A percentile compares a stretch with the other conserved stretches of the same genome.
Conservation (phyloP, 2,329 filamentous ascomycete genomes). For the Exophiala alcalophila region DNA sequence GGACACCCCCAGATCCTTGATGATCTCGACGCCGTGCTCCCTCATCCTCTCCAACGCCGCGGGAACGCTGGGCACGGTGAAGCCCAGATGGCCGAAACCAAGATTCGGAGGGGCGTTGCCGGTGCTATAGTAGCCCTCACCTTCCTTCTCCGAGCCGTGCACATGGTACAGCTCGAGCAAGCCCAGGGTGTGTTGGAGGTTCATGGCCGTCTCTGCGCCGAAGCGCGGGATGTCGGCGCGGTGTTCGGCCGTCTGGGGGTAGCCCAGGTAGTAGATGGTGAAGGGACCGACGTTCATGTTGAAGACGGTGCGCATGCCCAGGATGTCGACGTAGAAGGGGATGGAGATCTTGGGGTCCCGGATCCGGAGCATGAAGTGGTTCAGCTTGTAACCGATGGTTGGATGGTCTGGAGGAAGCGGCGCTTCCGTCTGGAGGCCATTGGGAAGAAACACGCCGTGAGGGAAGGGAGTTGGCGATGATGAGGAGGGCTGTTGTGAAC, state of each 20-base stretch:
- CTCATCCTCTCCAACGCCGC: conserved; percentile 34
- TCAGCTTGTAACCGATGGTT: conserved; percentile 38
- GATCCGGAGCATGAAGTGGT: conserved; percentile 40
- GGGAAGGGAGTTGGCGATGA: conserved; percentile 26
- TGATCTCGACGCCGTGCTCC: conserved; percentile 33
- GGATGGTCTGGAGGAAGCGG: conserved; percentile 31
- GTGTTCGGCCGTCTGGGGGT: conserved; percentile 35
- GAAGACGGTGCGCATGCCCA: conserved; percentile 42
- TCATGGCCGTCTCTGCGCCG: conserved; percentile 32
- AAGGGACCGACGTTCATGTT: conserved; percentile 41
- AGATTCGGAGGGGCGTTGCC: conserved; percentile 38
- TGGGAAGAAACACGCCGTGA: conserved; percentile 34
- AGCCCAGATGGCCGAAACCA: conserved; percentile 41
- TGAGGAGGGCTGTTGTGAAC: background rate
- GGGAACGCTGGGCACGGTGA: conserved; percentile 39
- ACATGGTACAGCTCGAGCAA: conserved; percentile 40
- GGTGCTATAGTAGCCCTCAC: conserved; percentile 27
- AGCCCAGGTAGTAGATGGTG: conserved; percentile 42
- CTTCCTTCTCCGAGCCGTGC: conserved; percentile 36
- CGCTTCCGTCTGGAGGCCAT: conserved; percentile 34
- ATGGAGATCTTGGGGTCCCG: conserved; percentile 36
- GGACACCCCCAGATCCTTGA: conserved; percentile 36
- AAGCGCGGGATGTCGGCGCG: conserved; percentile 33
- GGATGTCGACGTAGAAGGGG: conserved; percentile 39
- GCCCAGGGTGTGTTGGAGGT: conserved; percentile 35